These are phyloP conservation scores for Tolypocladium tundrense DNA, from an alignment of 2,329 filamentous ascomycete species.

Conservation along the genomic window DNA sequence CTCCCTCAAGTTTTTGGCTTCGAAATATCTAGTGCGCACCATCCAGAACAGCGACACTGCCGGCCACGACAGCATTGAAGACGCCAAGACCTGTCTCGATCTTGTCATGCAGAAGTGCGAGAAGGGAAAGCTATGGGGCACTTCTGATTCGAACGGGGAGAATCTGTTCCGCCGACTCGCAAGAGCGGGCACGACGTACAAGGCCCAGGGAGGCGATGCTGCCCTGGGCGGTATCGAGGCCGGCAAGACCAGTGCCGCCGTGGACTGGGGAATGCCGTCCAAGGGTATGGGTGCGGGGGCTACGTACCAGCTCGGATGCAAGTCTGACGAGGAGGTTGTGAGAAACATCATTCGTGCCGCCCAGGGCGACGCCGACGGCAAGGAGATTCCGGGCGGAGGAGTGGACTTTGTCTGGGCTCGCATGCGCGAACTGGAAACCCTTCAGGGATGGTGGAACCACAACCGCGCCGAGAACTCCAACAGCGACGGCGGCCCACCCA, in stretches of 20 bases:
- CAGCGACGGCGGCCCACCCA: constrained; percentile 24
- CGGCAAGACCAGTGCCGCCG: constrained; percentile 59
- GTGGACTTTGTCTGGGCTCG: constrained; percentile 60
- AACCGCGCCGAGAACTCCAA: constrained; percentile 32
- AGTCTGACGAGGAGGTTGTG: constrained; percentile 48
- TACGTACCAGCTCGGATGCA: constrained; percentile 45
- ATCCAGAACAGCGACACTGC: constrained; percentile 70
- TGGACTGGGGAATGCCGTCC: constrained; percentile 81
- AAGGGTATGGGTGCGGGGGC: constrained; percentile 47
- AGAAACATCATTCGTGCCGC: constrained; percentile 47
- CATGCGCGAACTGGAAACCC: constrained; percentile 54
- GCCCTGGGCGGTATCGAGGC: constrained; percentile 45
- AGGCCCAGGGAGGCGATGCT: constrained; percentile 46
- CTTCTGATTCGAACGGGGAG: constrained; percentile 67
- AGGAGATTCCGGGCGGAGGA: constrained; percentile 46
- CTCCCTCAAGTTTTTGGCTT: constrained; percentile 77
- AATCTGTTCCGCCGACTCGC: constrained; percentile 80
- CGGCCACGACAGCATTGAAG: constrained; percentile 89
- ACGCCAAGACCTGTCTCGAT: constrained; percentile 83
- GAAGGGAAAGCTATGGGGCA: constrained; percentile 79
- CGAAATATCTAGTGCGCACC: constrained; percentile 76
- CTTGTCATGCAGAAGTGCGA: constrained; percentile 94
- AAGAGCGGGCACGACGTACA: constrained; percentile 51
- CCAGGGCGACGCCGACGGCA: constrained; percentile 45
- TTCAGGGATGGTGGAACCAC: constrained; percentile 58